Base-by-base conservation (phyloP, 176 grass and related monocot genomes). In the Eleusine indica region DNA sequence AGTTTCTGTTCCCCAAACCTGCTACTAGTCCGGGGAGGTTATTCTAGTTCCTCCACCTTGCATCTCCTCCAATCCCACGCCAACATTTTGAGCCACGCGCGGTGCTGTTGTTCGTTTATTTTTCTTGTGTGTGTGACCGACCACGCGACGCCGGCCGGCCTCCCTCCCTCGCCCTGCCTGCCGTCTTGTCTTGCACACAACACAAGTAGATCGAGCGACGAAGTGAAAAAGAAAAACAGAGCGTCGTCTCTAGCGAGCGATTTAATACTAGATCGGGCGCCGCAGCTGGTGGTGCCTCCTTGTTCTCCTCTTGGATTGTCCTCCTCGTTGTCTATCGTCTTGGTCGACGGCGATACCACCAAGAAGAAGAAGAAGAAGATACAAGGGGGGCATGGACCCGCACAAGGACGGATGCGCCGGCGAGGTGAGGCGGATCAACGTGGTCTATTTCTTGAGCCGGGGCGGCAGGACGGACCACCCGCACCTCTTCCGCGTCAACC, bases 371-470 rank as follows among this genome's bases (percentile, higher is more conserved):
- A 17, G 52, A 71, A 71, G 68, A 61, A 47, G 19, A 21, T 57
- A 57, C 6, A n/a, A 41, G 16, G 47, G 4, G 5, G 2, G 0
- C 38, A 82, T 76, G 67, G 86, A 68, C 8, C 17, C 65, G 63
- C 43, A 71, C 65, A 81, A 77, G 72, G 41, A 16, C 11, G 30
- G 32, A 7, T 39, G 83, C 73, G 47, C 19, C 65, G 83, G 86
- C 39, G 93, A 86, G 90, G 70, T 74, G 49, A 92, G 87, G 78
- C 63, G 79, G 57, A 87, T 94, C 74, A 86, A 88, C 90, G 85
- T 94, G 40, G 85, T 94, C 17, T 94, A 92, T 14, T 94, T 92
- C 82, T 72, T 94, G 5, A 94, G 93, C 85, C 82, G 87, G 68
- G 72, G 73, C 49, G 90, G 90, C 57, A 78, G 82, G 39, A 87